phyloP scores from a whole-genome alignment of 108 stramenopile species.

The Halocafeteria seosinensis region DNA sequence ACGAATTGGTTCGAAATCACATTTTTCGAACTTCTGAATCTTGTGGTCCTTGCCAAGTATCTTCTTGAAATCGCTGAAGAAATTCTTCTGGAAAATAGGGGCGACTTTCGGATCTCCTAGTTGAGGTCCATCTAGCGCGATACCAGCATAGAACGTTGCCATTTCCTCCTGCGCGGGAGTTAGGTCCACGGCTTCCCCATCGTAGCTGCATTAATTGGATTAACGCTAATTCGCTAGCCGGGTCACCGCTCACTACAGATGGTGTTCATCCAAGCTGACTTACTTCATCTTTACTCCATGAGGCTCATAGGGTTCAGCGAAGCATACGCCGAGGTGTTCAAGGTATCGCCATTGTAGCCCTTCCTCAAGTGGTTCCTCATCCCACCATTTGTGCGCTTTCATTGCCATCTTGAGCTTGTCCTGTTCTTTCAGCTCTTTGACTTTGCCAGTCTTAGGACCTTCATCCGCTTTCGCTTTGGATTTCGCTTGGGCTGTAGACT shows the following conservation, averaged over 20 bases:
- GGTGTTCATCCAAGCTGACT: too few relatives aligned
- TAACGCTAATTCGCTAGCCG: too few relatives aligned
- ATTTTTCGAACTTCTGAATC: constrained; percentile 57
- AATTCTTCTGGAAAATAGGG: constrained; percentile 82
- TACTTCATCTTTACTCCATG: constrained; percentile 73
- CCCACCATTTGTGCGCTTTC: constrained; percentile 46
- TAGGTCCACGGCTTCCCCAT: constrained; percentile 66
- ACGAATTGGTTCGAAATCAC: constrained; percentile 41
- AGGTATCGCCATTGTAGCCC: constrained; percentile 80
- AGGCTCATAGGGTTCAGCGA: constrained; percentile 72
- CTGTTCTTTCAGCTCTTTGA: not conserved
- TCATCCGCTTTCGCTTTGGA: not conserved
- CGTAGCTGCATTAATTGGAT: too few relatives aligned
- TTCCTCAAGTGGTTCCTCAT: constrained; percentile 48
- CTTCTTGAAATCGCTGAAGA: constrained; percentile 66
- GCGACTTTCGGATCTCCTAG: constrained; percentile 70
- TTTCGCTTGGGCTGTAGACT: not conserved
- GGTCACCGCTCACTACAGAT: too few relatives aligned
- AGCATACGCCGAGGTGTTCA: constrained; percentile 85
- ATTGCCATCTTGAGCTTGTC: constrained; percentile 15
- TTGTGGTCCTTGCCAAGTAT: constrained; percentile 54
- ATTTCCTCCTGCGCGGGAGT: constrained; percentile 79
- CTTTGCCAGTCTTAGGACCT: not conserved
- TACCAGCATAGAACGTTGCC: constrained; percentile 88
- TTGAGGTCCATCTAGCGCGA: constrained; percentile 77